Evolutionary conservation across 495 filamentous ascomycete genomes (phyloP), one percentile per base, ranked within the genome.

Genomic region (Penicillium paxilli): DNA sequence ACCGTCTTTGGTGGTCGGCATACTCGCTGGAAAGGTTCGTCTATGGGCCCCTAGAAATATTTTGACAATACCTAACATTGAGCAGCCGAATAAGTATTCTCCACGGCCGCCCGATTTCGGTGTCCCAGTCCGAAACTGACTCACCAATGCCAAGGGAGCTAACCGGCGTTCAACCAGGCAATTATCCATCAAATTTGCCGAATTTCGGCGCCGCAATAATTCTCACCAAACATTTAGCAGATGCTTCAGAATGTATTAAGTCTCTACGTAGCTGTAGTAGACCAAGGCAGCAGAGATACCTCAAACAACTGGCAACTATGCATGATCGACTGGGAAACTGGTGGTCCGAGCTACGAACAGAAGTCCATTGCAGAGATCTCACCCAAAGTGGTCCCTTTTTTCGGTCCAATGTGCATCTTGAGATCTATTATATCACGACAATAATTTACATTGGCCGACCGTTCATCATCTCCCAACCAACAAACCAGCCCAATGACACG

Each of bases 381-480:
- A 69, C 59, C 35, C 66, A 69, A 11, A 25, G 56, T 11, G 60
- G 70, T 19, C 65, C 68, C 1, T 52, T 71, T 2, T 75, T 76
- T 45, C 72, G 76, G 17, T 58, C 65, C 21, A 74, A 77, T 41
- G 57, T 71, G 3, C 76, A 79, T 55, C 54, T 79, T 12, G 72
- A 72, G 48, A 47, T 79, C 11, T 71, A 74, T 49, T 78, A 75
- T 42, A 70, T 73, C 17, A 59, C 74, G 6, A 68, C 71, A 1
- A 62, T 67, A 17, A 71, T 79, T n/a, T 79, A 74, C 45, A 71
- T 77, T 50, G 76, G 76, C 11, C 72, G 76, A 2, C 71, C 73
- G 1, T 79, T 79, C 32, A 58, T 79, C 5, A 75, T 78, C 49
- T 20, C 35, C 6, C n/a, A n/a, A n/a, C n/a, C n/a, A n/a, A n/a